These are phyloP conservation scores for Fraxinus pennsylvanica DNA, from an alignment of 257 asterid genomes.

Conservation along the genomic window DNA sequence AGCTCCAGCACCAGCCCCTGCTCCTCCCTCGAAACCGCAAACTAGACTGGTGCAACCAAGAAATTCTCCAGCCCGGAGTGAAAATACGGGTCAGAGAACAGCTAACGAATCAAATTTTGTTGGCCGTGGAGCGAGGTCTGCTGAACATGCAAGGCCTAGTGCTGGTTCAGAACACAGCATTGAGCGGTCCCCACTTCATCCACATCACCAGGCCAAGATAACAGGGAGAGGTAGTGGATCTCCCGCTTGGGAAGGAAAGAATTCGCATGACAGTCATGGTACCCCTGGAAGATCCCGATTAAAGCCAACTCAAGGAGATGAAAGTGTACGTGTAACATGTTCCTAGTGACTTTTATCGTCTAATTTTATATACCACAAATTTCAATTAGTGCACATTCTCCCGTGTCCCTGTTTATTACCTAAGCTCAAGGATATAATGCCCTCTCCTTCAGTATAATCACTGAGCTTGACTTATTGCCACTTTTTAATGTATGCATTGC, in stretches of 20 bases:
- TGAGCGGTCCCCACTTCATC: slow-evolving; percentile 58
- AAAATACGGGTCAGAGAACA: slow-evolving; percentile 29
- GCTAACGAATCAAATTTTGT: slow-evolving; percentile 35
- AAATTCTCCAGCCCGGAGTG: slow-evolving; percentile 35
- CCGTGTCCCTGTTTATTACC: no score
- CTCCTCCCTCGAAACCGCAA: slow-evolving; percentile 23
- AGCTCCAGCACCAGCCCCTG: slow-evolving; percentile 7
- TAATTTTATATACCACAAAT: neutral
- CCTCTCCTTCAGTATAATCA: no score
- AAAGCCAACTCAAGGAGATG: slow-evolving; percentile 35
- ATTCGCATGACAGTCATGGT: slow-evolving; percentile 32
- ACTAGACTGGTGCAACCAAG: slow-evolving; percentile 26
- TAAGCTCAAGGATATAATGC: no score
- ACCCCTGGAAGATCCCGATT: slow-evolving; percentile 34
- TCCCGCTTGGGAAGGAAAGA: slow-evolving; percentile 55
- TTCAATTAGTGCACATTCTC: no score
- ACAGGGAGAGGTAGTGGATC: slow-evolving; percentile 41
- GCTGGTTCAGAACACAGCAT: slow-evolving; percentile 48
- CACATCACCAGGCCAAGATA: slow-evolving; percentile 37
- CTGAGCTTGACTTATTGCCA: neutral
- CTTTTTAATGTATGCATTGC: neutral
- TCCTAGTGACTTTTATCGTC: neutral
- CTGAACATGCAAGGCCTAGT: slow-evolving; percentile 39
- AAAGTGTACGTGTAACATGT: slow-evolving; percentile 31
- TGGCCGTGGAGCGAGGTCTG: slow-evolving; percentile 35